Base-by-base conservation (phyloP, 1,139 yeast genomes). In the Sugiyamaella xylanicola region DNA sequence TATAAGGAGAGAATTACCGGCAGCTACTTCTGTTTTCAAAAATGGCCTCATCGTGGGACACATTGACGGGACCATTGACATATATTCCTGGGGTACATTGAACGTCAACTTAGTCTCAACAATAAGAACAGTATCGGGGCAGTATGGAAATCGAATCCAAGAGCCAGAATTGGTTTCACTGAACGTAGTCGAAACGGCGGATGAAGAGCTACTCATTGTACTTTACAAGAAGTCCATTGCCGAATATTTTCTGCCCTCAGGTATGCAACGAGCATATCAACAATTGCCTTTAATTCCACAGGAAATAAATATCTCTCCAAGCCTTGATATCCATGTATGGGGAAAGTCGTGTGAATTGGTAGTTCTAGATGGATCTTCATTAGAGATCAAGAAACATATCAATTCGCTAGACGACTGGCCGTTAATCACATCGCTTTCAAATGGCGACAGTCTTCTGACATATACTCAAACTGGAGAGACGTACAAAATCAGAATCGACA, bases 291-390 rank as follows among this genome's bases (percentile, higher is more conserved):
- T 48, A 13, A 39, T 17, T 2, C 44, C 51, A 16, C 45, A 48
- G 13, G 51, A 45, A 39, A 39, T 48, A 19, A 41, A 45, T 11
- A n/a, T 21, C 17, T 16, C 29, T 4, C 2, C 19, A 9, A 8
- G 11, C 20, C 8, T 17, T 17, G 16, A 29, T 25, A 27, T 44
- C 5, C 44, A 37, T 13, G 25, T 51, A 22, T 51, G 54, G 54
- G 54, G 54, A 7, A 43, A 16, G 9, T 51, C 49, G 7, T 51
- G 54, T 21, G 54, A 51, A 25, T 19, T 51, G 8, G 11, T 42
- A 7, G 20, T 36, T n/a, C 15, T 51, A 16, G 37, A 51, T 35
- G n/a, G 20, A 22, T 22, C 16, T 2, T 21, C 22, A 2, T 29
- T 51, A 16, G 37, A 37, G n/a, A 43, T 51, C 27, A 15, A 3